phyloP scores from a whole-genome alignment of 2,329 filamentous ascomycete genomes.

The Bipolaris gigantea region DNA sequence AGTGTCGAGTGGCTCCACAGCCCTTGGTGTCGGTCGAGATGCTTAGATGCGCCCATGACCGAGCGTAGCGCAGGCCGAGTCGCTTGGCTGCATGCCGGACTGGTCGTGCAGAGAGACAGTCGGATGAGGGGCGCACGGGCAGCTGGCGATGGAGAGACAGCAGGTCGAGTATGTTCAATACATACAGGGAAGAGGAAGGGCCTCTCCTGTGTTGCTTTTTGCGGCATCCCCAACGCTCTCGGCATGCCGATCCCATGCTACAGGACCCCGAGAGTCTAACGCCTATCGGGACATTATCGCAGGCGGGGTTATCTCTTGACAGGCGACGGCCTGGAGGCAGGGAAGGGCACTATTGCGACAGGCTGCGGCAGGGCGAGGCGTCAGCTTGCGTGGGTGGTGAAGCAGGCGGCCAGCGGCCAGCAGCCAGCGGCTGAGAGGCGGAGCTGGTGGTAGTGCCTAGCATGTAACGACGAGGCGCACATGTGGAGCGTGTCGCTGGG shows the following conservation, averaged over 20 bases:
- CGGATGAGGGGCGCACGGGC: slow-evolving; percentile 7
- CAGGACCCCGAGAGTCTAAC: slow-evolving; percentile 25
- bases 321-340: slow-evolving; percentile 23
- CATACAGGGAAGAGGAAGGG: not conserved
- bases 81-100: slow-evolving; percentile 14
- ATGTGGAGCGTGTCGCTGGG: slow-evolving; percentile 22
- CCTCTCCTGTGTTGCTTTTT: slow-evolving; percentile 22
- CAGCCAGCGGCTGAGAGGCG: slow-evolving; percentile 8
- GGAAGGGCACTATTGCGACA: slow-evolving; percentile 23
- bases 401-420: slow-evolving; percentile 4
- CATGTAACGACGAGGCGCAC: not conserved
- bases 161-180: slow-evolving; percentile 10
- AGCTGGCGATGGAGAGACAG: slow-evolving; percentile 2
- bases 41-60: slow-evolving; percentile 26
- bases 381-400: slow-evolving; percentile 15
- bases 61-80: slow-evolving; percentile 11
- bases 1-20: slow-evolving; percentile 14
- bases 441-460: slow-evolving; percentile 1
- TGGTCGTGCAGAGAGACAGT: slow-evolving; percentile 9
- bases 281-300: slow-evolving; percentile 35
- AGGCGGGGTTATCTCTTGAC: slow-evolving; percentile 28
- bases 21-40: slow-evolving; percentile 17
- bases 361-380: slow-evolving; percentile 27
- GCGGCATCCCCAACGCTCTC: slow-evolving; percentile 21
- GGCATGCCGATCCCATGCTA: slow-evolving; percentile 21